Conservation (phyloP, 139 green algal species). For the Auxenochlorella protothecoides region DNA sequence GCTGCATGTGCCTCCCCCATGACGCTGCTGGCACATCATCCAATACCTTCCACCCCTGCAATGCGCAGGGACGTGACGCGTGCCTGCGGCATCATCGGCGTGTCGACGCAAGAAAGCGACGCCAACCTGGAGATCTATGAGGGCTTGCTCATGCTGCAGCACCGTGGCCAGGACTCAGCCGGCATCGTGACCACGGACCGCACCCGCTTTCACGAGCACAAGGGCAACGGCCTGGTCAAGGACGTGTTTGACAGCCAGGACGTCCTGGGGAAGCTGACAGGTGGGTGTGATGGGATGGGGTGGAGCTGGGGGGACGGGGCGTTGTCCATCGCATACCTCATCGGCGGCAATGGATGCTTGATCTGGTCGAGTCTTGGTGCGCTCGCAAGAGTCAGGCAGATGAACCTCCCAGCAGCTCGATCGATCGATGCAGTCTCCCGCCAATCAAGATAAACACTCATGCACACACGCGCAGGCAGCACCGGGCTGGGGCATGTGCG, state of each 20-base stretch:
- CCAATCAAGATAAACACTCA: background rate
- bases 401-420: too few relatives aligned
- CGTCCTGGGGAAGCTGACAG: slow-evolving; percentile 66
- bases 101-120: slow-evolving; percentile 68
- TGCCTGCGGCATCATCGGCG: slow-evolving; percentile 92
- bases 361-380: too few relatives aligned
- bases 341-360: background rate
- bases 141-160: slow-evolving; percentile 94
- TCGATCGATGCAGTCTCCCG: too few relatives aligned
- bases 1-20: too few relatives aligned
- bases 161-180: slow-evolving; percentile 84
- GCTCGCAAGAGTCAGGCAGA: too few relatives aligned
- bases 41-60: background rate
- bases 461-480: slow-evolving; percentile 30
- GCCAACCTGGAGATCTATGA: slow-evolving; percentile 89
- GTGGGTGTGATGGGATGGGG: slow-evolving; percentile 23
- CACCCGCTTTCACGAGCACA: slow-evolving; percentile 76
- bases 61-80: slow-evolving; percentile 1
- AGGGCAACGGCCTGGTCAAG: slow-evolving; percentile 95
- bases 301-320: background rate
- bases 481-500: slow-evolving; percentile 81
- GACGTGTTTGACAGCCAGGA: slow-evolving; percentile 81
- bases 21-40: background rate
- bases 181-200: slow-evolving; percentile 94
- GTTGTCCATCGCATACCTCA: background rate